Evolutionary conservation across 768 basidiomycete species (phyloP).

Genomic region (Mrakia gelida): DNA sequence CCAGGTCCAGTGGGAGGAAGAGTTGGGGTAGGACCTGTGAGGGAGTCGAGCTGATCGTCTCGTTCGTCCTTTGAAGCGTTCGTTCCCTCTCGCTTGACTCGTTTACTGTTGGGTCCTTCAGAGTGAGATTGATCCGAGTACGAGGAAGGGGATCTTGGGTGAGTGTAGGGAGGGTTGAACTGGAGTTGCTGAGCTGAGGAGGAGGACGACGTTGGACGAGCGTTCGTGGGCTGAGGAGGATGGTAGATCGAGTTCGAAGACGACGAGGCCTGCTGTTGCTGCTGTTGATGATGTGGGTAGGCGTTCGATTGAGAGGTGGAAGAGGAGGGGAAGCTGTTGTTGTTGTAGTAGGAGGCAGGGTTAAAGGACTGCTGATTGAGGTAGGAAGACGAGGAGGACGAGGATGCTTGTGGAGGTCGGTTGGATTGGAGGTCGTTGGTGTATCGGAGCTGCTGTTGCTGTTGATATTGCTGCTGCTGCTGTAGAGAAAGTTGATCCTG

Average conservation of each 20-base stretch:
- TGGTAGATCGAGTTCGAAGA: not conserved
- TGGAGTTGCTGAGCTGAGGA: not conserved
- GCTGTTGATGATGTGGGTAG: not conserved
- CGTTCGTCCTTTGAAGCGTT: not conserved
- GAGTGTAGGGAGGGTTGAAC: not conserved
- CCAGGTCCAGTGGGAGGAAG: not conserved
- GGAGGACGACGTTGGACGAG: not conserved
- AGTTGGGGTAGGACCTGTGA: too few species aligned
- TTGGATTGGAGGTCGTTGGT: not conserved
- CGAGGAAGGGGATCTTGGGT: too few species aligned
- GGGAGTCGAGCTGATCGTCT: too few species aligned
- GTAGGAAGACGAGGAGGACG: not conserved
- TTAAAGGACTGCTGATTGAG: not conserved
- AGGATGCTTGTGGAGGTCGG: not conserved
- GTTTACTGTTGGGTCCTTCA: not conserved
- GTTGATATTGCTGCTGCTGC: constrained; percentile 5
- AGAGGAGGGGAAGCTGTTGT: too few species aligned
- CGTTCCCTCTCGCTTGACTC: not conserved
- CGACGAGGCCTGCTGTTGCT: not conserved
- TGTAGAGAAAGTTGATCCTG: not conserved
- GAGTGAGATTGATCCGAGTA: not conserved
- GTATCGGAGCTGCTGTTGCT: constrained; percentile 15
- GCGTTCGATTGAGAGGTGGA: too few species aligned
- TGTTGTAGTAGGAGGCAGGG: not conserved
- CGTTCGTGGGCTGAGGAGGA: too few species aligned